These are phyloP conservation scores for Picea mariana DNA, from an alignment of 83 land plant genomes.

Conservation along the genomic window DNA sequence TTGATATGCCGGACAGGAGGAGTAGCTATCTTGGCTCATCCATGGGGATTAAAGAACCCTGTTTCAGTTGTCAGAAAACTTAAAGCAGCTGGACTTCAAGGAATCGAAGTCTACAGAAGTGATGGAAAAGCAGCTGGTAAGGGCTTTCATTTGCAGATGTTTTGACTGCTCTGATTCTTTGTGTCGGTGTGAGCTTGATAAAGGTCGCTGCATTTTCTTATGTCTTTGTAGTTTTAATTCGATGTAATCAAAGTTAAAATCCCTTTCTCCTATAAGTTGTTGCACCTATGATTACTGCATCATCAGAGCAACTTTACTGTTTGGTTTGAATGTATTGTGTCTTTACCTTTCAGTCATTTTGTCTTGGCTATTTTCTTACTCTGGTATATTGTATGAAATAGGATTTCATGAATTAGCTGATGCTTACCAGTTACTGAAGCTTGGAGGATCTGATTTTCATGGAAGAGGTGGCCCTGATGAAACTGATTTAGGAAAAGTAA, in stretches of 20 bases:
- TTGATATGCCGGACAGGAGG: conserved; percentile 82
- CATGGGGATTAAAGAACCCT: conserved; percentile 94
- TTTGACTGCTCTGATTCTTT: neutral
- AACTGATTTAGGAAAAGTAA: conserved; percentile 69
- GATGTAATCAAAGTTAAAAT: neutral
- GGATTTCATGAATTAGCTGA: conserved; percentile 73
- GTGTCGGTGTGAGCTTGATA: neutral
- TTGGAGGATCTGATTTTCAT: conserved; percentile 96
- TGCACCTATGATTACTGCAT: too few relatives aligned
- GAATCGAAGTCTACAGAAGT: conserved; percentile 82
- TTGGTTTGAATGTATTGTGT: neutral
- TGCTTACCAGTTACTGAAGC: conserved; percentile 62
- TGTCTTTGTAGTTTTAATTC: neutral
- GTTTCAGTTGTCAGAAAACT: conserved; percentile 52
- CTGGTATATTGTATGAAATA: conserved; percentile 16
- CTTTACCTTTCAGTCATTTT: conserved; percentile 3
- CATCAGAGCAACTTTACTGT: too few relatives aligned
- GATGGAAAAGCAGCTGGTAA: conserved; percentile 80
- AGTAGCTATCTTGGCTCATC: conserved; percentile 88
- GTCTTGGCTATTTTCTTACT: conserved; percentile 2
- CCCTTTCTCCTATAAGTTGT: too few relatives aligned
- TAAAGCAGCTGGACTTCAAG: conserved; percentile 92
- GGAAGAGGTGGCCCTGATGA: conserved; percentile 76
- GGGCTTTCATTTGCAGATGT: neutral
- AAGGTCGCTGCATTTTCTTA: neutral